Evolutionary conservation across 768 basidiomycete species (phyloP).

Genomic region (Ramaria sp.): DNA sequence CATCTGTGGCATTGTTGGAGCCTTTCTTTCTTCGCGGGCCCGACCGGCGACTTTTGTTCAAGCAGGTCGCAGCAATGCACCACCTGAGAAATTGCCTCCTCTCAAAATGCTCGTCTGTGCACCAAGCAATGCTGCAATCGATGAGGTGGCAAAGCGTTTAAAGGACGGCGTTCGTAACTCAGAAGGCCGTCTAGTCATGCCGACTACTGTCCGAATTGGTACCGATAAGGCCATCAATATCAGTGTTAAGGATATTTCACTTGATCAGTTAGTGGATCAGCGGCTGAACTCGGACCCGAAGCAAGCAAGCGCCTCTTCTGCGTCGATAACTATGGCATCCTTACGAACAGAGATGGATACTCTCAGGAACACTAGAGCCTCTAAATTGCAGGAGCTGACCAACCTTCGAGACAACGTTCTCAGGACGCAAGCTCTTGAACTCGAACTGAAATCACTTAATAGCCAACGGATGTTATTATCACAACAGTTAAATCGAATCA

Average conservation of each 20-base stretch:
- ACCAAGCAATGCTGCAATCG: slow-evolving; percentile 96
- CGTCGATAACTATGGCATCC: slow-evolving; percentile 43
- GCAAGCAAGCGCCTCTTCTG: slow-evolving; percentile 26
- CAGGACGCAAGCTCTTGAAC: slow-evolving; percentile 44
- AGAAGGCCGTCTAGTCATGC: slow-evolving; percentile 38
- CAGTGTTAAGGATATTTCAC: slow-evolving; percentile 73
- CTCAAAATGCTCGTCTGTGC: slow-evolving; percentile 87
- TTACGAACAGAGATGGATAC: slow-evolving; percentile 60
- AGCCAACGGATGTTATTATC: slow-evolving; percentile 51
- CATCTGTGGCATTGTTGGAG: slow-evolving; percentile 87
- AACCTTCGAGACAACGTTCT: slow-evolving; percentile 45
- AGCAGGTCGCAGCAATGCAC: slow-evolving; percentile 30
- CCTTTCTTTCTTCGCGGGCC: slow-evolving; percentile 56
- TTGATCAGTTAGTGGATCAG: slow-evolving; percentile 79
- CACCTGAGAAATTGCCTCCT: slow-evolving; percentile 33
- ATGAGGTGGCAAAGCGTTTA: slow-evolving; percentile 85
- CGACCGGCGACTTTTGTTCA: slow-evolving; percentile 37
- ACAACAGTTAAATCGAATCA: slow-evolving; percentile 61
- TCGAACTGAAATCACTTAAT: slow-evolving; percentile 59
- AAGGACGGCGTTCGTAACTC: slow-evolving; percentile 63
- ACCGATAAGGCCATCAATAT: slow-evolving; percentile 61
- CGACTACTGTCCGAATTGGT: slow-evolving; percentile 89
- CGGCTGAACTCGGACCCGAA: slow-evolving; percentile 40
- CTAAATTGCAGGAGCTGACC: slow-evolving; percentile 52
- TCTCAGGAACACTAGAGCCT: slow-evolving; percentile 45